Percentiles rank a stretch among this genome's conserved stretches.
phyloP scores from a whole-genome alignment of 305 asterid genomes.

The Fraxinus greggii region DNA sequence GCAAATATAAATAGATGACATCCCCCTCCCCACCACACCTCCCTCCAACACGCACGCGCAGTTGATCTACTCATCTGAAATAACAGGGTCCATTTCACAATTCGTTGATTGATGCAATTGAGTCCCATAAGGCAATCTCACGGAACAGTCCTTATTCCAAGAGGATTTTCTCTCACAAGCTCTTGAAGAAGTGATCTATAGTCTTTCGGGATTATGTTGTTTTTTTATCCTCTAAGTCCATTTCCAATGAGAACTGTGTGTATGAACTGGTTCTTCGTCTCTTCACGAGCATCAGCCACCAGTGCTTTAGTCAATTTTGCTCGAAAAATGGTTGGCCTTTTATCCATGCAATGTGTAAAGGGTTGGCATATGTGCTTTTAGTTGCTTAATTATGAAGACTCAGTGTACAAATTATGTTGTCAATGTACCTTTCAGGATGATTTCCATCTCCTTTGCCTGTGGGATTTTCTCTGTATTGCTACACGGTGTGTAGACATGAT shows the following conservation, averaged over 20 bases:
- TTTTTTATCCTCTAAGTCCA: slow-evolving; percentile 25
- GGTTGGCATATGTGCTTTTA: slow-evolving; percentile 33
- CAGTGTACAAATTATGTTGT: slow-evolving; percentile 30
- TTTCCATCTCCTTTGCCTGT: slow-evolving; percentile 12
- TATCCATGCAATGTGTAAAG: slow-evolving; percentile 42
- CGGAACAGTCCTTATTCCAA: slow-evolving; percentile 77
- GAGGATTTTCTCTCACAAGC: slow-evolving; percentile 75
- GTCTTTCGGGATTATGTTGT: slow-evolving; percentile 37
- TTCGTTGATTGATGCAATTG: slow-evolving; percentile 52
- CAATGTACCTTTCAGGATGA: slow-evolving; percentile 23
- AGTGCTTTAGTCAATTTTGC: slow-evolving; percentile 37
- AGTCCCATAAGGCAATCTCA: slow-evolving; percentile 57
- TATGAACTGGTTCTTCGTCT: neutral
- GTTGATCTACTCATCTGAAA: neutral
- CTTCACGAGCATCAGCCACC: slow-evolving; percentile 23
- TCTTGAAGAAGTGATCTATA: slow-evolving; percentile 59
- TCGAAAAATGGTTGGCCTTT: neutral
- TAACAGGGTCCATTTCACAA: slow-evolving; percentile 57
- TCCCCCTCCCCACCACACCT: neutral
- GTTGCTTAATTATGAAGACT: slow-evolving; percentile 28
- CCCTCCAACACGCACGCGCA: neutral
- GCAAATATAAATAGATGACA: neutral
- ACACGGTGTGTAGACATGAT: neutral
- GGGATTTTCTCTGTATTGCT: slow-evolving; percentile 7
- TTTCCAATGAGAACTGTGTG: neutral